Percentiles rank a stretch among this genome's conserved stretches.
phyloP scores from a whole-genome alignment of 2,329 filamentous ascomycete genomes.

The Macrophomina tecta region DNA sequence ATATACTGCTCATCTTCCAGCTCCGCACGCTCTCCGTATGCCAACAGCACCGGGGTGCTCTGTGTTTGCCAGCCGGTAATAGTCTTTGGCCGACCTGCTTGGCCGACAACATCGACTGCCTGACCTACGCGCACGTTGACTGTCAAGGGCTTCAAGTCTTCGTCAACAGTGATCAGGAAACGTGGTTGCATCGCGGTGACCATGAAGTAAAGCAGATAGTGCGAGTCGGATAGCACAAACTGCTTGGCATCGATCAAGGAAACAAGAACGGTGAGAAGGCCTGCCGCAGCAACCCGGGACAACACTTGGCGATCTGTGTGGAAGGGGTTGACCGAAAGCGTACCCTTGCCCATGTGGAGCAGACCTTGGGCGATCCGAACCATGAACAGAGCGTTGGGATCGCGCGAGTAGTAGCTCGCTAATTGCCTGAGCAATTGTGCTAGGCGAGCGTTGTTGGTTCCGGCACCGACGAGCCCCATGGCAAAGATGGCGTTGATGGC shows the following conservation, averaged over 20 bases:
- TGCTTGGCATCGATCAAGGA: constrained; percentile 95
- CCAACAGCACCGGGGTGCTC: constrained; percentile 93
- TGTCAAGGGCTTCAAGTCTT: constrained; percentile 89
- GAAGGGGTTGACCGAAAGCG: constrained; percentile 95
- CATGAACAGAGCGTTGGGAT: constrained; percentile 97
- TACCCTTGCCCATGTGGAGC: constrained; percentile 99
- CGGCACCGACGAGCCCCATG: constrained; percentile 95
- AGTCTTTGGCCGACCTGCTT: constrained; percentile 96
- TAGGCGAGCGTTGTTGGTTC: constrained; percentile 96
- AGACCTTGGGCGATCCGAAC: constrained; percentile 97
- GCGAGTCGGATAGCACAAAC: constrained; percentile 73
- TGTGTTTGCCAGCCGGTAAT: constrained; percentile 99
- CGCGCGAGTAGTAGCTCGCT: constrained; percentile 96
- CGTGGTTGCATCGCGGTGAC: constrained; percentile 96
- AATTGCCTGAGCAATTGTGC: constrained; percentile 93
- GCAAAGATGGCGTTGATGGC: constrained; percentile 98
- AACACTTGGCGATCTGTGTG: constrained; percentile 97
- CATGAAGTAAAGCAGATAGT: constrained; percentile 97
- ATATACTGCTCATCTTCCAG: constrained; percentile 98
- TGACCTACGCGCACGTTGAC: constrained; percentile 98
- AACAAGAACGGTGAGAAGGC: constrained; percentile 86
- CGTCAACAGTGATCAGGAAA: constrained; percentile 94
- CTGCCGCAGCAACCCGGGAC: constrained; percentile 87
- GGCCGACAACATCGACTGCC: constrained; percentile 96
- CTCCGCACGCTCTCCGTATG: constrained; percentile 95